Percentiles rank a stretch among this genome's conserved stretches.
Conservation (phyloP, 345 rosid genomes). For the Eucalyptus sp. region DNA sequence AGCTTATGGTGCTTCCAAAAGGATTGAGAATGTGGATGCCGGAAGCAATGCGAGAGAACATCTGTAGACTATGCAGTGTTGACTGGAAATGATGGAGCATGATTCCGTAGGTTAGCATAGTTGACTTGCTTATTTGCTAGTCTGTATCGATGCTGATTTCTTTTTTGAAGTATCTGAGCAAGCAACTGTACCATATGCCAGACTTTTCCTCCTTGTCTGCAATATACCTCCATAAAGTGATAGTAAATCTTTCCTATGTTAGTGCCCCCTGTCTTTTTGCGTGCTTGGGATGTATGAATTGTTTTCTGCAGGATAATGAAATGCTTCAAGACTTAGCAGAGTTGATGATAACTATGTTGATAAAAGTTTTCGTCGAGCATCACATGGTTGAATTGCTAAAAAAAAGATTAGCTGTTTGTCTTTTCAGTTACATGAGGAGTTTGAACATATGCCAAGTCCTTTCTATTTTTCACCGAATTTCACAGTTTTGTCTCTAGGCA, state of each 20-base stretch:
- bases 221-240: not conserved
- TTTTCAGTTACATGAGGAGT: not conserved
- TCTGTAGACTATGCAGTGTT: constrained; percentile 10
- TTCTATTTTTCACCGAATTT: not conserved
- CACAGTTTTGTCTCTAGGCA: not conserved
- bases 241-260: not conserved
- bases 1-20: constrained; percentile 13
- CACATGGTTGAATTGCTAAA: not conserved
- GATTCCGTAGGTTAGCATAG: not conserved
- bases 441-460: not conserved
- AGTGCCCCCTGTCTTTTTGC: not conserved
- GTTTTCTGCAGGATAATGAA: not conserved
- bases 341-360: not conserved
- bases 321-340: not conserved
- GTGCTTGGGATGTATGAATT: not conserved
- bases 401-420: not conserved
- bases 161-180: not conserved
- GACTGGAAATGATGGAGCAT: constrained; percentile 17
- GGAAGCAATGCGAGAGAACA: not conserved
- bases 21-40: constrained; percentile 20
- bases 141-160: rapidly evolving
- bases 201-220: not conserved
- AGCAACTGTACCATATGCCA: not conserved
- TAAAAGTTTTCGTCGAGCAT: not conserved
- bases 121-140: not conserved